Percentiles rank a stretch among this genome's conserved stretches.
Evolutionary conservation across 1,139 yeast genomes (phyloP).

Genomic region (Candida smagusa): DNA sequence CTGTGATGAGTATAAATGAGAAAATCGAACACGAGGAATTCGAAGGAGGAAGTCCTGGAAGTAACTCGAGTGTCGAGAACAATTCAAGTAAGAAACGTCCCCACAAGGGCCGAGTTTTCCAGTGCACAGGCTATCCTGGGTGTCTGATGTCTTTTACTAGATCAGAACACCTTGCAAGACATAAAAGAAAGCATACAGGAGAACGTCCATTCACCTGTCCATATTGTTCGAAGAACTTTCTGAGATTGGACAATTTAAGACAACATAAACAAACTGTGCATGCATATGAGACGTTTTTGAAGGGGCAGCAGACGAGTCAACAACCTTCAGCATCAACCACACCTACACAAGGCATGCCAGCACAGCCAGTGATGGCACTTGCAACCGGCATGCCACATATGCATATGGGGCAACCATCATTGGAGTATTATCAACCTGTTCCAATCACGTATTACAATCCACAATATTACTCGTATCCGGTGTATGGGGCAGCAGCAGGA

Average conservation of each 20-base stretch:
- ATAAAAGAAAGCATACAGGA: slow-evolving; percentile 90
- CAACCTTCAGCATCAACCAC: slow-evolving; percentile 6
- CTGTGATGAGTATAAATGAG: slow-evolving; percentile 4
- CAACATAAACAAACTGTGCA: slow-evolving; percentile 95
- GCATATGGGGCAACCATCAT: background rate
- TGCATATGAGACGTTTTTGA: slow-evolving; percentile 54
- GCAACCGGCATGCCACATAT: no score
- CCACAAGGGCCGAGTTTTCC: slow-evolving; percentile 65
- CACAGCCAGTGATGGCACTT: background rate
- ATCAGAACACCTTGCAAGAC: slow-evolving; percentile 89
- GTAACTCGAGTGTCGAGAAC: background rate
- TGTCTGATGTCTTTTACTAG: slow-evolving; percentile 87
- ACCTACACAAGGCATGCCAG: slow-evolving; percentile 8
- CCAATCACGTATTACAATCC: slow-evolving; percentile 22
- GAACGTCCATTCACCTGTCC: slow-evolving; percentile 92
- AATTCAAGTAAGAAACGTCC: slow-evolving; percentile 29
- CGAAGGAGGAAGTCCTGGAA: background rate
- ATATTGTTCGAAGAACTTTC: slow-evolving; percentile 74
- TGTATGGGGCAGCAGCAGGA: slow-evolving; percentile 8
- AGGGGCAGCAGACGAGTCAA: slow-evolving; percentile 5
- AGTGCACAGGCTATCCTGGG: slow-evolving; percentile 83
- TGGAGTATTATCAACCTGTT: slow-evolving; percentile 8
- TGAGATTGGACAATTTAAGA: slow-evolving; percentile 81
- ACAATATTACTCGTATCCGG: slow-evolving; percentile 8
- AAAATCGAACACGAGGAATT: background rate